Percentiles rank a stretch among this genome's conserved stretches.
Evolutionary conservation across 2,329 filamentous ascomycete genomes (phyloP).

Genomic region (Aspergillus piperis): DNA sequence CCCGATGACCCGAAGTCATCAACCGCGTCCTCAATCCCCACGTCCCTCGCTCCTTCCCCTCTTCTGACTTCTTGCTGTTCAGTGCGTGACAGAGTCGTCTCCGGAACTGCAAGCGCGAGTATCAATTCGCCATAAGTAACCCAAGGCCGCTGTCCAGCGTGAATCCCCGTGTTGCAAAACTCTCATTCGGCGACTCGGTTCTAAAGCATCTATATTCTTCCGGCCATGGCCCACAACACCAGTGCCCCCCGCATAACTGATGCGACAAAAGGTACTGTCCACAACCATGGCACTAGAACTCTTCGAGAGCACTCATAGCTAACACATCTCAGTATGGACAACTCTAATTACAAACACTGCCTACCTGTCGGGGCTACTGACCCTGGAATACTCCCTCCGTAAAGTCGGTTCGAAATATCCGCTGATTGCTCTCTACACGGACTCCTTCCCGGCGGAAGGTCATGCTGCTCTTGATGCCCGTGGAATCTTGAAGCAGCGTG

Average conservation of each 20-base stretch:
- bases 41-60: not conserved
- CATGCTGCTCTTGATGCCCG: slow-evolving; percentile 69
- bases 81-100: not conserved
- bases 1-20: not conserved
- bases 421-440: slow-evolving; percentile 79
- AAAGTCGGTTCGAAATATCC: slow-evolving; percentile 68
- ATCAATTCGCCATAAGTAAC: not conserved
- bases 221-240: not conserved
- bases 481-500: slow-evolving; percentile 67
- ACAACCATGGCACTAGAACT: not conserved
- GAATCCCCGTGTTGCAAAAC: not conserved
- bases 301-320: not conserved
- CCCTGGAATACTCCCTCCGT: slow-evolving; percentile 75
- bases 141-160: not conserved
- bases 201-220: not conserved
- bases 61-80: not conserved
- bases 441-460: slow-evolving; percentile 69
- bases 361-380: slow-evolving; percentile 80
- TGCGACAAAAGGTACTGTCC: slow-evolving; percentile 7
- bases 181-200: not conserved
- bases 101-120: not conserved
- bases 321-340: slow-evolving; percentile 67
- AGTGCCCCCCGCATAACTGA: slow-evolving; percentile 6
- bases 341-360: slow-evolving; percentile 80
- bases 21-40: not conserved